These are phyloP conservation scores for Gossypium anomalum DNA, from an alignment of 345 rosid genomes.

Conservation along the genomic window DNA sequence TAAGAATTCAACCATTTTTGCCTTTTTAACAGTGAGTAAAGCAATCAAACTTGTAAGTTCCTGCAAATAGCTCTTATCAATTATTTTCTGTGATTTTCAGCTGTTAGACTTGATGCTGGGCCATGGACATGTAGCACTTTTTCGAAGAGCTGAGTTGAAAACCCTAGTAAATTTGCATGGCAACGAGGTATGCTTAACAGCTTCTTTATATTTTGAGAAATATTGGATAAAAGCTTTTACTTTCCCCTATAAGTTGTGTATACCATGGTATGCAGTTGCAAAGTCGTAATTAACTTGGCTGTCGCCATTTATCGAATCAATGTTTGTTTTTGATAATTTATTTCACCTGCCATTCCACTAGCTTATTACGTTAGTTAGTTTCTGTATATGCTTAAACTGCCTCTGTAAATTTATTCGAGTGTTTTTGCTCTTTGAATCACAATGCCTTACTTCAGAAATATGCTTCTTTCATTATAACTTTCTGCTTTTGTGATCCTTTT, in stretches of 20 bases:
- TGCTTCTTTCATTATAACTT: neutral
- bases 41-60: slow-evolving; percentile 6
- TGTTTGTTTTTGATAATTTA: neutral
- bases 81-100: slow-evolving; percentile 35
- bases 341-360: neutral
- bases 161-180: slow-evolving; percentile 92
- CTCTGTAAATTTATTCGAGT: neutral
- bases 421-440: neutral
- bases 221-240: neutral
- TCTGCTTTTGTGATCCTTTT: slow-evolving; percentile 8
- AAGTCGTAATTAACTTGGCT: neutral
- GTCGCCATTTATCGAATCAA: neutral
- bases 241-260: neutral
- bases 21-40: neutral
- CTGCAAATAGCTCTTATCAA: neutral
- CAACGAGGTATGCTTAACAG: slow-evolving; percentile 59
- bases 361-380: neutral
- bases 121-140: slow-evolving; percentile 81
- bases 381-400: neutral
- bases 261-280: neutral
- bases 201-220: slow-evolving; percentile 2
- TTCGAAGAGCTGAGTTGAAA: slow-evolving; percentile 98
- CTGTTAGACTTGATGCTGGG: slow-evolving; percentile 80
- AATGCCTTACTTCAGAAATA: slow-evolving; percentile 9
- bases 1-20: neutral